These are phyloP conservation scores for Flaveria trinervia DNA, from an alignment of 129 eudicot genomes.

Conservation along the genomic window DNA sequence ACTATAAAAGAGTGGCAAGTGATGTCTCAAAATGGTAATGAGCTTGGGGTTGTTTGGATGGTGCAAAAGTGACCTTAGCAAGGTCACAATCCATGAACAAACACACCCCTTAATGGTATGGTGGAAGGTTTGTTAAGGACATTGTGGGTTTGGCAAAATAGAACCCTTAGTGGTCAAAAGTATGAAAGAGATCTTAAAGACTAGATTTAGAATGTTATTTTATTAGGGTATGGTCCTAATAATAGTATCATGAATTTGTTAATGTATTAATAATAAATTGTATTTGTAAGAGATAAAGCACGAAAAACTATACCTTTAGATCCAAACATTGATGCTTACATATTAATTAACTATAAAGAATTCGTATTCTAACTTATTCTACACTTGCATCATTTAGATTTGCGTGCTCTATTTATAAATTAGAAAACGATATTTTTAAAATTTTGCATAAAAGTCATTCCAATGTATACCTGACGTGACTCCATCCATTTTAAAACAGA, in stretches of 20 bases:
- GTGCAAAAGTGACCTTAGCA: conserved; percentile 25
- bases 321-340: background rate
- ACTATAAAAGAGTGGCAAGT: conserved; percentile 42
- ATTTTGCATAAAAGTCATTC: background rate
- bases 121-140: conserved; percentile 39
- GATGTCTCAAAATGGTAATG: conserved; percentile 33
- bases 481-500: background rate
- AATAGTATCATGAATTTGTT: background rate
- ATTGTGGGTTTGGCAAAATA: conserved; percentile 34
- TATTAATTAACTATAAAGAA: too few relatives aligned
- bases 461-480: background rate
- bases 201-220: conserved; percentile 35
- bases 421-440: background rate
- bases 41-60: conserved; percentile 34
- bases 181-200: conserved; percentile 15
- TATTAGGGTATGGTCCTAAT: conserved; percentile 17
- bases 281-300: background rate
- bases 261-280: background rate
- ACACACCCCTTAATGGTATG: conserved; percentile 27
- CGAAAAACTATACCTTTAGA: background rate
- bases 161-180: conserved; percentile 31
- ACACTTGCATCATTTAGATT: background rate
- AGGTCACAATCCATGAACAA: conserved; percentile 42
- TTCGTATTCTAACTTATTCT: too few relatives aligned
- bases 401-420: background rate